phyloP scores from a whole-genome alignment of 768 basidiomycete genomes.

The Leucocoprinus birnbaumii region DNA sequence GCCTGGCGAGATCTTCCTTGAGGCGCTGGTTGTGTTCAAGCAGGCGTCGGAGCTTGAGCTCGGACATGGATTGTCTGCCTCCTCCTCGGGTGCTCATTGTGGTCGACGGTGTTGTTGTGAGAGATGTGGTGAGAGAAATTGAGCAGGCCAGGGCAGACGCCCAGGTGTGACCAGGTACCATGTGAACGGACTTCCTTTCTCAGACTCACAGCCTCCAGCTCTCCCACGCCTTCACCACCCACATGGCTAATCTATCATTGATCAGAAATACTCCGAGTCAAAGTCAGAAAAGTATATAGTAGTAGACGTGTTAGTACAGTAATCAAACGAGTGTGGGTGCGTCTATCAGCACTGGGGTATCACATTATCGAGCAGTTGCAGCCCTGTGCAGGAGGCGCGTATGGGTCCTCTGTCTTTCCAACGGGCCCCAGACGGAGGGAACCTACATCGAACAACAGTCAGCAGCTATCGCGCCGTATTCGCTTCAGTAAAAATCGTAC shows the following conservation, averaged over 20 bases:
- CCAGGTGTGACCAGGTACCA: slow-evolving; percentile 3
- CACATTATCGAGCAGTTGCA: slow-evolving; percentile 76
- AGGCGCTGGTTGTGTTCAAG: slow-evolving; percentile 94
- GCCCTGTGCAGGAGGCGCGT: slow-evolving; percentile 75
- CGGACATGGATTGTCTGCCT: slow-evolving; percentile 88
- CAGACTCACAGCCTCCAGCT: slow-evolving; percentile 3
- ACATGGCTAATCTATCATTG: not conserved
- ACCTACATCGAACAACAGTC: slow-evolving; percentile 43
- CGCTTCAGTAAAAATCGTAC: slow-evolving; percentile 43
- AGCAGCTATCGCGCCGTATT: not conserved
- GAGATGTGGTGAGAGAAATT: slow-evolving; percentile 7
- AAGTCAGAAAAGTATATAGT: no score
- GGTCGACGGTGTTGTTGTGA: slow-evolving; percentile 14
- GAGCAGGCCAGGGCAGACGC: not conserved
- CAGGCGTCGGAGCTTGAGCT: slow-evolving; percentile 92
- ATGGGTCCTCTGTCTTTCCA: slow-evolving; percentile 92
- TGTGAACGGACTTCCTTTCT: slow-evolving; percentile 9
- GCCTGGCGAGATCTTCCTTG: slow-evolving; percentile 86
- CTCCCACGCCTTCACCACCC: slow-evolving; percentile 5
- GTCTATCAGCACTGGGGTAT: slow-evolving; percentile 15
- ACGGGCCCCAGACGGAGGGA: slow-evolving; percentile 92
- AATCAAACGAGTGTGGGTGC: not conserved
- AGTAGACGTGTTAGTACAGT: not conserved
- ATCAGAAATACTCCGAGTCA: not conserved
- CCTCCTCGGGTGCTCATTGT: slow-evolving; percentile 59